Conservation (phyloP, 2,329 filamentous ascomycete genomes). For the Sodiomyces alkalinus region DNA sequence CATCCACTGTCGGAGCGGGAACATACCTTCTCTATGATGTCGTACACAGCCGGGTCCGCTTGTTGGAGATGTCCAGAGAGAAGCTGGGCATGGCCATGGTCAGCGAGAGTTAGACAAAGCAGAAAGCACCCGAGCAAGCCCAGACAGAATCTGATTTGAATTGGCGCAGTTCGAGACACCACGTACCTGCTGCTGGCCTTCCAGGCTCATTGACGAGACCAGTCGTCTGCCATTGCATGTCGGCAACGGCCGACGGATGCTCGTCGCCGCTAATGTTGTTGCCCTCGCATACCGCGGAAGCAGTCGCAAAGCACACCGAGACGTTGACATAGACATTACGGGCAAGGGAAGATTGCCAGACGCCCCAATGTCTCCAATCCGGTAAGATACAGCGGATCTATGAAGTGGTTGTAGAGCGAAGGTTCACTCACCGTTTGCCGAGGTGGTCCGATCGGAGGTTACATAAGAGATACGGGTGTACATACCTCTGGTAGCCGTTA, state of each 20-base stretch:
- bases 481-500: no score
- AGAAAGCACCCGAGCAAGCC: conserved; percentile 1
- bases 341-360: no score
- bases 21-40: conserved; percentile 80
- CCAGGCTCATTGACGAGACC: conserved; percentile 32
- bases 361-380: no score
- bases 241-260: not conserved
- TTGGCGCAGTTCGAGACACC: conserved; percentile 5
- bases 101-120: not conserved
- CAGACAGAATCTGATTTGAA: no score
- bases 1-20: not conserved
- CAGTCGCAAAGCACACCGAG: conserved; percentile 28
- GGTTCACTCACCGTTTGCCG: no score
- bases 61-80: conserved; percentile 66
- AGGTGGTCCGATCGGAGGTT: no score
- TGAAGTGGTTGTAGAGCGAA: no score
- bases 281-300: conserved; percentile 15
- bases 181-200: conserved; percentile 45
- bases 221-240: conserved; percentile 17
- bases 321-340: no score
- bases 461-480: no score
- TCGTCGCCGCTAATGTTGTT: conserved; percentile 7
- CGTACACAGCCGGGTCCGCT: conserved; percentile 73
- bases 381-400: no score
- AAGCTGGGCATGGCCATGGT: no score